Percentiles rank a stretch among this genome's conserved stretches.
Conservation (phyloP, 805 yeast genomes). For the Wickerhamiella kurtzmanii region DNA sequence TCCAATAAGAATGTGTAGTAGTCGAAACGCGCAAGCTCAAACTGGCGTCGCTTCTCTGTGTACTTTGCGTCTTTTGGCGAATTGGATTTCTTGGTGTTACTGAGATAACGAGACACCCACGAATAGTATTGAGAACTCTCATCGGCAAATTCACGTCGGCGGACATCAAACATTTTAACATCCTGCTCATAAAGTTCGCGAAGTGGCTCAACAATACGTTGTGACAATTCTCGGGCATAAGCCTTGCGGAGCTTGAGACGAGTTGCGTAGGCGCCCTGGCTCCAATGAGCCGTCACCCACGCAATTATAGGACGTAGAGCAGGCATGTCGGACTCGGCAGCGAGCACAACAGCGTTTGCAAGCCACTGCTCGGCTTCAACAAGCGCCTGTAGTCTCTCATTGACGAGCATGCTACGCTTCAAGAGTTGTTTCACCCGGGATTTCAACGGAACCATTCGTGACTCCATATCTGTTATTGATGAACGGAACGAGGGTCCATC, state of each 20-base stretch:
- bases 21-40: slow-evolving; percentile 32
- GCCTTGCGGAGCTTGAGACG: slow-evolving; percentile 18
- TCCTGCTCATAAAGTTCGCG: slow-evolving; percentile 30
- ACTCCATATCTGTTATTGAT: slow-evolving; percentile 28
- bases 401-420: slow-evolving; percentile 25
- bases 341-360: slow-evolving; percentile 22
- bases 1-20: slow-evolving; percentile 30
- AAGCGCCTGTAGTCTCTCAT: slow-evolving; percentile 24
- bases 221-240: slow-evolving; percentile 22
- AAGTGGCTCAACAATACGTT: slow-evolving; percentile 28
- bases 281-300: slow-evolving; percentile 15
- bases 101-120: slow-evolving; percentile 32
- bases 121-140: slow-evolving; percentile 32
- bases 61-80: slow-evolving; percentile 29
- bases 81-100: slow-evolving; percentile 24
- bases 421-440: slow-evolving; percentile 26
- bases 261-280: slow-evolving; percentile 19
- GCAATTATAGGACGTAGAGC: slow-evolving; percentile 20
- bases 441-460: slow-evolving; percentile 25
- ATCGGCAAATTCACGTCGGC: slow-evolving; percentile 33
- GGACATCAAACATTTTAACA: slow-evolving; percentile 28
- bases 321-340: slow-evolving; percentile 23
- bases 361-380: slow-evolving; percentile 27
- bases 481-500: slow-evolving; percentile 35
- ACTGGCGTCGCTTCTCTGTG: slow-evolving; percentile 27